Conservation (phyloP, 306 rosid genomes). For the Pyrus betulifolia region DNA sequence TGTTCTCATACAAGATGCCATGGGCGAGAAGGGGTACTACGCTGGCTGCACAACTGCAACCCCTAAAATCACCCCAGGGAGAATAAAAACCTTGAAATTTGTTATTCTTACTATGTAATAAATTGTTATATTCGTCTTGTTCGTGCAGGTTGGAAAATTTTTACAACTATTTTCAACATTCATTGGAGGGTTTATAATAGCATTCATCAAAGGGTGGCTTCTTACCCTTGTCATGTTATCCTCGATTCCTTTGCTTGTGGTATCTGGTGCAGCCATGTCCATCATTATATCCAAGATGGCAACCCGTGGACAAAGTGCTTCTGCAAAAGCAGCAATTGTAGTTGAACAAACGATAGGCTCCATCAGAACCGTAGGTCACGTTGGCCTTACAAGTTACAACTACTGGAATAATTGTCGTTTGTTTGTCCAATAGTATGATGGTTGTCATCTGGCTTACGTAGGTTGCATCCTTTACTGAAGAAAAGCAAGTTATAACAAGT, state of each 20-base stretch:
- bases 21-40: constrained; percentile 92
- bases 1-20: constrained; percentile 89
- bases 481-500: constrained; percentile 53
- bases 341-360: constrained; percentile 91
- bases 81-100: background rate
- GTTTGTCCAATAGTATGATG: background rate
- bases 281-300: constrained; percentile 47
- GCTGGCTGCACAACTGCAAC: background rate
- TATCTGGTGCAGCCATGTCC: constrained; percentile 60
- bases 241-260: constrained; percentile 64
- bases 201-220: constrained; percentile 84
- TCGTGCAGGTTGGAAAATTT: constrained; percentile 68
- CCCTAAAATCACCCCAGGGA: background rate
- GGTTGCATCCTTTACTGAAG: constrained; percentile 91
- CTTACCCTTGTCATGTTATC: constrained; percentile 72
- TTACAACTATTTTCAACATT: constrained; percentile 62
- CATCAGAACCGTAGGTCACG: constrained; percentile 66
- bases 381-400: background rate
- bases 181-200: constrained; percentile 57
- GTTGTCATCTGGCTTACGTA: constrained; percentile 9
- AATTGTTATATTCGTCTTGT: too few species aligned
- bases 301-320: constrained; percentile 64
- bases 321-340: constrained; percentile 68
- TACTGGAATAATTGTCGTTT: background rate
- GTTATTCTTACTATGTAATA: background rate